Evolutionary conservation across 805 yeast species (phyloP).

Genomic region (Spathaspora hagerdaliae): DNA sequence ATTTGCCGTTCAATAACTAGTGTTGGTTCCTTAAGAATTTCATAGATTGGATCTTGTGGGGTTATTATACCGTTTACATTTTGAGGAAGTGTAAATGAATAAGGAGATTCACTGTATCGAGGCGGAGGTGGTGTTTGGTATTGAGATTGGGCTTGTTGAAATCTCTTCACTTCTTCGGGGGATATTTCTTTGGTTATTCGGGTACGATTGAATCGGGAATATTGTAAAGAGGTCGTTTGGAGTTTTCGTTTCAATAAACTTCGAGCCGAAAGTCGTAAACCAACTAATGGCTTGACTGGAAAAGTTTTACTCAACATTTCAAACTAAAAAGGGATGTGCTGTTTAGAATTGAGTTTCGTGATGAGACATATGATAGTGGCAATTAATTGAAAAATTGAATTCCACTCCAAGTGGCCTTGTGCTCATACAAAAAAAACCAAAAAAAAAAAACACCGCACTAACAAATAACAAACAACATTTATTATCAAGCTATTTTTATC

Average conservation of each 20-base stretch:
- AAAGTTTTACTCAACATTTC: neutral
- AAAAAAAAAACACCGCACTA: no score
- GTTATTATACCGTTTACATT: slow-evolving; percentile 50
- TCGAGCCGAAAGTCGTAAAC: neutral
- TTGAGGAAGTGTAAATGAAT: slow-evolving; percentile 33
- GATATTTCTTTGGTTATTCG: slow-evolving; percentile 30
- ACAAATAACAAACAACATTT: no score
- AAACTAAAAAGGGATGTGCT: no score
- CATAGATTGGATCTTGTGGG: slow-evolving; percentile 54
- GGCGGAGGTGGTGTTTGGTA: slow-evolving; percentile 22
- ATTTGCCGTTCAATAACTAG: slow-evolving; percentile 83
- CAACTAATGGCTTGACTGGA: neutral
- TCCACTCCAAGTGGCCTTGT: no score
- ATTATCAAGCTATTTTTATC: no score
- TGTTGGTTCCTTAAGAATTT: slow-evolving; percentile 72
- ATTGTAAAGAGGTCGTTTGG: neutral
- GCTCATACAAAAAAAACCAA: no score
- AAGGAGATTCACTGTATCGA: slow-evolving; percentile 13
- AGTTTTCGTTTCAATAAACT: neutral
- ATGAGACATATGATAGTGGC: no score
- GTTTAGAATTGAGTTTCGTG: no score
- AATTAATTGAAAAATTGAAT: no score
- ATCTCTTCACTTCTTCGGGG: slow-evolving; percentile 29
- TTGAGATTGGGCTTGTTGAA: slow-evolving; percentile 12
- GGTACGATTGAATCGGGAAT: slow-evolving; percentile 15